Evolutionary conservation across 441 rosid species (phyloP).

Genomic region (Jatropha podagrica): DNA sequence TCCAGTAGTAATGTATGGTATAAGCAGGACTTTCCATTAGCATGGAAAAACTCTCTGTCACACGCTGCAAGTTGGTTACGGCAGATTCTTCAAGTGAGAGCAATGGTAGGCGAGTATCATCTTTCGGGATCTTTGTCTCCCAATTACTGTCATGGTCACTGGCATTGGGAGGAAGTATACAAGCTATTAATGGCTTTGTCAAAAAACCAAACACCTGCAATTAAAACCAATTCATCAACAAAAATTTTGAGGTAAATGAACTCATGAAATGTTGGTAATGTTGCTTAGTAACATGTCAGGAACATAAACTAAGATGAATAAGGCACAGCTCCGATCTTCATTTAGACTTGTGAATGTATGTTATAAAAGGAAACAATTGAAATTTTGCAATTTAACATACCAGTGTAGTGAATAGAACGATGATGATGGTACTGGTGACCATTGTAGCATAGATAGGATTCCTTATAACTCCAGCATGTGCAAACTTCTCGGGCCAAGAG

Average conservation of each 20-base stretch:
- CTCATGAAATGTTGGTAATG: not conserved
- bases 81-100: constrained; percentile 71
- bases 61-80: constrained; percentile 56
- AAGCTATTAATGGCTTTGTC: constrained; percentile 68
- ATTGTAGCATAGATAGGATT: constrained; percentile 70
- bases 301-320: not conserved
- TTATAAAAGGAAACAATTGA: not conserved
- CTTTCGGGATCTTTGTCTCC: constrained; percentile 48
- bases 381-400: constrained; percentile 30
- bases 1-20: constrained; percentile 85
- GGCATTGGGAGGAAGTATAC: constrained; percentile 49
- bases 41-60: constrained; percentile 71
- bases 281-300: not conserved
- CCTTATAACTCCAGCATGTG: constrained; percentile 69
- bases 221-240: not conserved
- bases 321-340: not conserved
- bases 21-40: constrained; percentile 72
- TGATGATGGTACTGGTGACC: constrained; percentile 67
- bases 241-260: not conserved
- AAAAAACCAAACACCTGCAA: constrained; percentile 82
- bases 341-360: not conserved
- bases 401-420: constrained; percentile 80
- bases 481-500: constrained; percentile 52
- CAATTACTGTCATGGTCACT: constrained; percentile 13
- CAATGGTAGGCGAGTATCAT: constrained; percentile 58